These are phyloP conservation scores for Colletotrichum limetticola DNA, from an alignment of 2,329 filamentous ascomycete species.

Conservation along the genomic window DNA sequence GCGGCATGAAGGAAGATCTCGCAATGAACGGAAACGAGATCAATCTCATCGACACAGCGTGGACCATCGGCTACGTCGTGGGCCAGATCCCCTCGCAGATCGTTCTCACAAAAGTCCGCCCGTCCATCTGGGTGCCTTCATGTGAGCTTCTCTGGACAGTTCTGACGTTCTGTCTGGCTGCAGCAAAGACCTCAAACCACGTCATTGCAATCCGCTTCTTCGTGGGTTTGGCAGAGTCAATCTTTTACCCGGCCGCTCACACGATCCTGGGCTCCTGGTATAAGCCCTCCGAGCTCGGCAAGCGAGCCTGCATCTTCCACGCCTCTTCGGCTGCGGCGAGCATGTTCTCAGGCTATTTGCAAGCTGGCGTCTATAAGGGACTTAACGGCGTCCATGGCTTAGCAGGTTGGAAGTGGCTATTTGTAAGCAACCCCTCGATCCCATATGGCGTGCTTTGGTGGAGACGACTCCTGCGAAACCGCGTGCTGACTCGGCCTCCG, in stretches of 20 bases:
- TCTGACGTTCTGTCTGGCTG: conserved; percentile 29
- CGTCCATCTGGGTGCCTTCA: conserved; percentile 42
- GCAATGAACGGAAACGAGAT: conserved; percentile 41
- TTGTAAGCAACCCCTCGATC: conserved; percentile 34
- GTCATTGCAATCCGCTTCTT: conserved; percentile 56
- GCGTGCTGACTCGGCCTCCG: neutral
- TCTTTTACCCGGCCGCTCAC: conserved; percentile 40
- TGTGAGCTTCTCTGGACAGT: conserved; percentile 41
- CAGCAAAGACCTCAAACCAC: conserved; percentile 42
- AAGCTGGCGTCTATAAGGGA: conserved; percentile 61
- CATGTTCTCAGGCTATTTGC: conserved; percentile 68
- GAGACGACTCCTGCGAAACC: neutral
- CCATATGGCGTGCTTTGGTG: conserved; percentile 2
- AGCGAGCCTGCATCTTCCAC: conserved; percentile 60
- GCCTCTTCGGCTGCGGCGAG: conserved; percentile 61
- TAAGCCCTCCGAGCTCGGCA: conserved; percentile 52
- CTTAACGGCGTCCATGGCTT: conserved; percentile 59
- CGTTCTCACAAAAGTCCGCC: conserved; percentile 42
- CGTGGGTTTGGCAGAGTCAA: conserved; percentile 52
- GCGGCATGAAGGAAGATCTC: conserved; percentile 43
- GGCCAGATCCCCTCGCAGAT: conserved; percentile 43
- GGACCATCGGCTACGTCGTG: conserved; percentile 40
- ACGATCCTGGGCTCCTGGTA: conserved; percentile 59
- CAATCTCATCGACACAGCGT: conserved; percentile 39
- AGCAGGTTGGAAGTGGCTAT: conserved; percentile 52